These are phyloP conservation scores for Monosporascus sp. DNA, from an alignment of 2,329 filamentous ascomycete species.

Conservation along the genomic window DNA sequence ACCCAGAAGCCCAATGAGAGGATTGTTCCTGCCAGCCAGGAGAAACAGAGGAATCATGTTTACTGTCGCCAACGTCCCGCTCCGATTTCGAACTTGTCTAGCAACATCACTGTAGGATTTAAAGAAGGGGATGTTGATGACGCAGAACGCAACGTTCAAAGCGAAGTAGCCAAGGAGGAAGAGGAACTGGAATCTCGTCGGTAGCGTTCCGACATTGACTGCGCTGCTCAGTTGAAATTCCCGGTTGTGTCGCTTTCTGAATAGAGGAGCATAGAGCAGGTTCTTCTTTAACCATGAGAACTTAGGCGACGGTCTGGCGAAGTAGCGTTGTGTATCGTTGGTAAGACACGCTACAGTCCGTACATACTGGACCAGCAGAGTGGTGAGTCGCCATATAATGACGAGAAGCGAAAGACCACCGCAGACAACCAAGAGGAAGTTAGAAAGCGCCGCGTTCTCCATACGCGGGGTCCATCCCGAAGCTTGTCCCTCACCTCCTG, in stretches of 20 bases:
- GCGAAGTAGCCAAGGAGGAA: conserved; percentile 63
- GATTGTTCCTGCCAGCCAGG: conserved; percentile 72
- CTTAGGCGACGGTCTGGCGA: conserved; percentile 51
- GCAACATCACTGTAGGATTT: conserved; percentile 38
- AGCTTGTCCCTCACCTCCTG: conserved; percentile 17
- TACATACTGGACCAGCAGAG: conserved; percentile 60
- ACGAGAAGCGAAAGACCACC: conserved; percentile 58
- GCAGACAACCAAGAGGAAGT: conserved; percentile 60
- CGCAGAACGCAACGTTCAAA: conserved; percentile 73
- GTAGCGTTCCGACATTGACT: conserved; percentile 69
- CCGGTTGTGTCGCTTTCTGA: conserved; percentile 70
- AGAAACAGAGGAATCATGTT: conserved; percentile 77
- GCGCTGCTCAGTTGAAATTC: conserved; percentile 65
- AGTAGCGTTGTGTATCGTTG: conserved; percentile 77
- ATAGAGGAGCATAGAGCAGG: conserved; percentile 65
- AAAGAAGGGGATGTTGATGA: conserved; percentile 58
- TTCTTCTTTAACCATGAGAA: conserved; percentile 62
- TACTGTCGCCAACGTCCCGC: conserved; percentile 63
- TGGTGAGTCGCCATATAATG: conserved; percentile 60
- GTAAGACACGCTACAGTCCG: conserved; percentile 70
- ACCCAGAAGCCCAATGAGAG: conserved; percentile 64
- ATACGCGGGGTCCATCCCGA: conserved; percentile 29
- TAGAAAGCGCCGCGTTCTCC: conserved; percentile 51
- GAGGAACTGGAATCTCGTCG: conserved; percentile 70
- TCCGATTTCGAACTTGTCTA: conserved; percentile 58